Conservation (phyloP, 805 yeast species). For the Jamesozyma spencerorum region DNA sequence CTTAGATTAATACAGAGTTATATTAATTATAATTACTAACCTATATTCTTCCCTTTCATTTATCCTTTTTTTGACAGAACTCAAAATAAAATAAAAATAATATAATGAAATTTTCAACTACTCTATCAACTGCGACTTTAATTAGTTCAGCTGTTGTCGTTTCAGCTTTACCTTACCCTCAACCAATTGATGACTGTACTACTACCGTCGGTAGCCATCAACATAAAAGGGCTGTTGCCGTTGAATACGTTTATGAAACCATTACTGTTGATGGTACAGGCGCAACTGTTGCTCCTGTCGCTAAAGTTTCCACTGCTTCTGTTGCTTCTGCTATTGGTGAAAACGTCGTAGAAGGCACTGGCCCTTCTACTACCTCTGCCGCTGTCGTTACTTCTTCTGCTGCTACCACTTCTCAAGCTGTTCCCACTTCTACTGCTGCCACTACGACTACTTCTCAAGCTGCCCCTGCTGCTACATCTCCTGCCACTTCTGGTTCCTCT, state of each 20-base stretch:
- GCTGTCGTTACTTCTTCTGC: constrained; percentile 22
- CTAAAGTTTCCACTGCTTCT: constrained; percentile 4
- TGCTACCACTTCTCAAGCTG: constrained; percentile 16
- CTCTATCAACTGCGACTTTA: constrained; percentile 23
- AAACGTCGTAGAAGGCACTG: constrained; percentile 13
- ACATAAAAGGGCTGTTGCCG: constrained; percentile 45
- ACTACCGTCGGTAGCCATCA: constrained; percentile 33
- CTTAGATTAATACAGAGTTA: background rate
- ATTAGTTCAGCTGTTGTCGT: constrained; percentile 23
- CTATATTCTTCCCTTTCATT: background rate
- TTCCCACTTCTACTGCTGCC: constrained; percentile 16
- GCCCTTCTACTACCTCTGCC: constrained; percentile 15
- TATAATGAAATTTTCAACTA: constrained; percentile 30
- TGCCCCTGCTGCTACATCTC: constrained; percentile 22
- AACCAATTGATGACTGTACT: constrained; percentile 19
- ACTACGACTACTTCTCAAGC: constrained; percentile 22
- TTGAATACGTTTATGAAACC: constrained; percentile 45
- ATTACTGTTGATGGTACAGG: constrained; percentile 61
- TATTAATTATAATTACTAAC: constrained; percentile 1
- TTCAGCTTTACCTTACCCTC: constrained; percentile 35
- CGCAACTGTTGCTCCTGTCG: constrained; percentile 31
- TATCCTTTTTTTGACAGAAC: too few relatives aligned
- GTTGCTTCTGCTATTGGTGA: constrained; percentile 7
- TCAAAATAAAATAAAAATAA: background rate
- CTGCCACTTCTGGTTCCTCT: constrained; percentile 29